Evolutionary conservation across 2,329 filamentous ascomycete genomes (phyloP), one percentile per base, ranked within the genome.

Genomic region (Fusarium haematococcum): DNA sequence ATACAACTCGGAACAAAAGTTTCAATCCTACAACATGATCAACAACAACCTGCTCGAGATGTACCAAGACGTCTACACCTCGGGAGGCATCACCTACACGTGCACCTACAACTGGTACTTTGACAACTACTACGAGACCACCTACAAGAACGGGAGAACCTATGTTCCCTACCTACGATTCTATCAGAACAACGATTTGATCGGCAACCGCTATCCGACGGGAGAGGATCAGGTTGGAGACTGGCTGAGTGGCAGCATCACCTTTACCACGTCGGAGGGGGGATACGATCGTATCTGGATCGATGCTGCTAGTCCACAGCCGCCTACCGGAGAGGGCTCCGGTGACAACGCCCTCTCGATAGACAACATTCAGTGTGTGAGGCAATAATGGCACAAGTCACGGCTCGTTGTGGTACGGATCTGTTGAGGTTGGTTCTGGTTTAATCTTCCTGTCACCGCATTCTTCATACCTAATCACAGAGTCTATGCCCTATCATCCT

Each of bases 41-140:
- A 23, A 69, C 39, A 60, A 65, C 62, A 45, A 65, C 37, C 56
- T 69, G 1, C 39, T 69, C 9, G 67, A 69, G 23, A 45, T 69
- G 43, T 69, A 69, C 56, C 67, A 69, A 57, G 67, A 69, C 18
- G 33, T 69, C 7, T 23, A 35, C 23, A 65, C 62, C 8, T 56
- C 25, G 1, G 59, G 48, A 4, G 39, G 32, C 33, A 35, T 65
- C 20, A 35, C 18, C 9, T 65, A 48, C n/a, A 18, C 14, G 1
- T 65, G 63, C 33, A 45, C 32, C 41, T 65, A 65, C 30, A 50
- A 59, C 41, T 65, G 54, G 32, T 59, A 37, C 20, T 65, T 65
- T 45, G 54, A 58, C 20, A 59, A 59, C 4, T 65, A 65, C 54
- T 65, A 65, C 52, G 63, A 43, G 9, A 48, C 39, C 13, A 27